Conservation (phyloP, 768 basidiomycete genomes). For the Suillus paluster region DNA sequence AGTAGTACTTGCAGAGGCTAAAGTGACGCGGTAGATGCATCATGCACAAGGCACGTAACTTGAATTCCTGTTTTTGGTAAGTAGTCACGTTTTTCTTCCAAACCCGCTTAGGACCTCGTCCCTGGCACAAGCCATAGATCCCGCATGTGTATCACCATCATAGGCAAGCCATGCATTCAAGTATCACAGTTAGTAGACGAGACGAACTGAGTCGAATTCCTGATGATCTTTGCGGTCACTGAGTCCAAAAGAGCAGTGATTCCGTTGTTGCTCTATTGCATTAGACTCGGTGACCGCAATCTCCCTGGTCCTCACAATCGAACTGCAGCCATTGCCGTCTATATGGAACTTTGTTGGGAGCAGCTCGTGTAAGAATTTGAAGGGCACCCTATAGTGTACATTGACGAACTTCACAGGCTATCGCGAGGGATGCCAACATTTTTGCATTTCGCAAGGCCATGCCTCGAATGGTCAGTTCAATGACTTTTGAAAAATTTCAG, state of each 20-base stretch:
- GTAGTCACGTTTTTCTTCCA: slow-evolving; percentile 3
- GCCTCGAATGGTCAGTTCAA: slow-evolving; percentile 72
- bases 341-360: not conserved
- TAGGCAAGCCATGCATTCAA: too few relatives aligned
- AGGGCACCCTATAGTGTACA: not conserved
- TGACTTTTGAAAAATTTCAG: not conserved
- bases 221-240: too few relatives aligned
- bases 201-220: too few relatives aligned
- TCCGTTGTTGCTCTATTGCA: too few relatives aligned
- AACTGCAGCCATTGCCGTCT: not conserved
- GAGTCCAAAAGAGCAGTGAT: too few relatives aligned
- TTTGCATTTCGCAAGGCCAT: slow-evolving; percentile 56
- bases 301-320: not conserved
- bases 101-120: too few relatives aligned
- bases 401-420: slow-evolving; percentile 17
- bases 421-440: slow-evolving; percentile 53
- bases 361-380: not conserved
- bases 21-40: slow-evolving; percentile 13
- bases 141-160: too few relatives aligned
- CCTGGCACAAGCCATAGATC: too few relatives aligned
- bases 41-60: slow-evolving; percentile 15
- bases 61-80: not conserved
- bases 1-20: not conserved
- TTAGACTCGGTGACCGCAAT: too few relatives aligned
- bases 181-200: too few relatives aligned